A percentile compares a stretch with the other conserved stretches of the same genome.
phyloP scores from a whole-genome alignment of 208 protist genomes.

The Leishmania mexicana region DNA sequence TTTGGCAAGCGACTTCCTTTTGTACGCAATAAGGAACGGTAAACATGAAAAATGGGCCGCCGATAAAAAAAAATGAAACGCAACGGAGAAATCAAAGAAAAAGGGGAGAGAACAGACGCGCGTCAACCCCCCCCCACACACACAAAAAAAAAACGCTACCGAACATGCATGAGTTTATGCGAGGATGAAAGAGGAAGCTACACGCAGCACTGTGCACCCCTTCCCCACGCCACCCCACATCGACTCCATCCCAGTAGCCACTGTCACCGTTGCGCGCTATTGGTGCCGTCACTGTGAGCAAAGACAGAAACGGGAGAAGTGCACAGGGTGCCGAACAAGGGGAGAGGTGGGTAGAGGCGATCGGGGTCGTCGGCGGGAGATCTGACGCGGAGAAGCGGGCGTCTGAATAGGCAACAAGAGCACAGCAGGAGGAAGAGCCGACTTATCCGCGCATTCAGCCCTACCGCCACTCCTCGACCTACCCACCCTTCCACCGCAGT shows the following conservation, averaged over 20 bases:
- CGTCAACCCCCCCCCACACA: not conserved
- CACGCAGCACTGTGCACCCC: not conserved
- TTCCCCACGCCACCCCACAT: not conserved
- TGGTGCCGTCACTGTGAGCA: not conserved
- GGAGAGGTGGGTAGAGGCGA: not conserved
- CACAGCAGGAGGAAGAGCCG: not conserved
- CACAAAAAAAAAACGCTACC: not conserved
- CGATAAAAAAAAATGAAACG: not conserved
- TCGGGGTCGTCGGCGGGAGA: not conserved
- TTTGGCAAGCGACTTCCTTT: not conserved
- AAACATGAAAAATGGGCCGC: not conserved
- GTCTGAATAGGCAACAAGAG: too few relatives aligned
- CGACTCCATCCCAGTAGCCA: not conserved
- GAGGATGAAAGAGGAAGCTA: not conserved
- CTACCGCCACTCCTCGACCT: not conserved
- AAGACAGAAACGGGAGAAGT: not conserved
- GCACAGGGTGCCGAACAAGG: not conserved
- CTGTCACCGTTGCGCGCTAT: not conserved
- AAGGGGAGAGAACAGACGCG: not conserved
- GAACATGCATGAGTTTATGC: not conserved
- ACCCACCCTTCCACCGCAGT: not conserved
- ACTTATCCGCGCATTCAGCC: not conserved
- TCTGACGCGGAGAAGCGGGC: too few relatives aligned
- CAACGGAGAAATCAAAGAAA: not conserved
- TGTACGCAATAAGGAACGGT: not conserved